These are phyloP conservation scores for Babesia ovis DNA, from an alignment of 169 alveolate genomes.

Conservation along the genomic window DNA sequence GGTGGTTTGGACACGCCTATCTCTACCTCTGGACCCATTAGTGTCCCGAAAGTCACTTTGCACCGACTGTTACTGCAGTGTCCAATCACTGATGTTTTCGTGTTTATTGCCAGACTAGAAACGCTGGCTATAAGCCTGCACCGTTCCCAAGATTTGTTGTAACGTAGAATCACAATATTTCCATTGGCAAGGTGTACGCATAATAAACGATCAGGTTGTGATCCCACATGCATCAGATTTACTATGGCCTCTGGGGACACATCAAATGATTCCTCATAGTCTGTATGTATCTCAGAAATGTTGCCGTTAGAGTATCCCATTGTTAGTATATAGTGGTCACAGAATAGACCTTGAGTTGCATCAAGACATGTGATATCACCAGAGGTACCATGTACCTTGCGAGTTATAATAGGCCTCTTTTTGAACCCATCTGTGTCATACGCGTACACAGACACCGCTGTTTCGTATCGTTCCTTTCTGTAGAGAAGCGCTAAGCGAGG, in stretches of 20 bases:
- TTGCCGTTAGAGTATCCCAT: conserved; percentile 43
- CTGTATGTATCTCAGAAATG: neutral
- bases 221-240: neutral
- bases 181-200: neutral
- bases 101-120: neutral
- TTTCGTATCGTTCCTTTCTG: neutral
- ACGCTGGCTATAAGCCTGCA: neutral
- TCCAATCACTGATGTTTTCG: neutral
- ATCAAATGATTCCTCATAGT: neutral
- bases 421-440: conserved; percentile 27
- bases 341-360: neutral
- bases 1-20: conserved; percentile 58
- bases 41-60: neutral
- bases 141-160: neutral
- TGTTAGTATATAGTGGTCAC: conserved; percentile 15
- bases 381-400: neutral
- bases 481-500: conserved; percentile 4
- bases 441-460: conserved; percentile 31
- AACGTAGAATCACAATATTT: neutral
- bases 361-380: conserved; percentile 17
- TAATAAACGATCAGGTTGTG: neutral
- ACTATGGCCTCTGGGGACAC: neutral
- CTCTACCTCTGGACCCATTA: neutral
- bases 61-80: conserved; percentile 12
- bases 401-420: conserved; percentile 11